Evolutionary conservation across 2,329 filamentous ascomycete genomes (phyloP), one percentile per base, ranked within the genome.

Genomic region (Drechslera avenae): DNA sequence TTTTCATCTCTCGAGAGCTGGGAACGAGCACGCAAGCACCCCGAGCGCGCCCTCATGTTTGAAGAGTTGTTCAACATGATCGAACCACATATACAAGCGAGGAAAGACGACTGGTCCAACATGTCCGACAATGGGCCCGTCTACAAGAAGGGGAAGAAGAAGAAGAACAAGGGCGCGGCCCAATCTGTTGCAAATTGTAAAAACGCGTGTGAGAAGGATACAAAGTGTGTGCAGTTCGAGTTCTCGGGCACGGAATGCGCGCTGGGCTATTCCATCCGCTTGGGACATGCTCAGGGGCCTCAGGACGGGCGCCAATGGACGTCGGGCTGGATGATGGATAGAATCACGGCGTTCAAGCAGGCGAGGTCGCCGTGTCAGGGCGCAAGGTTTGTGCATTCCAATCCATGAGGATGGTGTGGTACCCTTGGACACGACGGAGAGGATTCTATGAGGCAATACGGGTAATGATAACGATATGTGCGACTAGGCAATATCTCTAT

Each of bases 301-400:
- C 56, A 64, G 6, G 60, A 60, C 16, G 56, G 60, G 30, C 54
- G 41, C 5, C 60, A 54, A 31, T 66, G 63, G 60, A 60, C 52
- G 7, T 70, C 68, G 1, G 69, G 69, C 12, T 73, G 71, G 71
- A 66, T 71, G 52, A 43, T 60, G 50, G 52, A 54, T 7, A 52
- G 71, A 9, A 67, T 73, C 6, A 51, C 66, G 16, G 57, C 56
- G 2, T 70, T 72, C 50, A 66, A 67, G 41, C 59, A 64, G 13
- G 55, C 60, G 1, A 55, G 63, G 8, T 67, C 66, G 7, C 67
- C 63, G 4, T 71, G 69, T 42, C 55, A 63, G 34, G 65, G 65
- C 33, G 68, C 70, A 17, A 69, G 64, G 16, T 67, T 71, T 36
- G 66, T 71, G 23, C 68, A 72, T 52, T 59, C 70, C 3, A 70